Percentiles rank a stretch among this genome's conserved stretches.
phyloP scores from a whole-genome alignment of 441 rosid genomes.

The Metrosideros polymorpha region DNA sequence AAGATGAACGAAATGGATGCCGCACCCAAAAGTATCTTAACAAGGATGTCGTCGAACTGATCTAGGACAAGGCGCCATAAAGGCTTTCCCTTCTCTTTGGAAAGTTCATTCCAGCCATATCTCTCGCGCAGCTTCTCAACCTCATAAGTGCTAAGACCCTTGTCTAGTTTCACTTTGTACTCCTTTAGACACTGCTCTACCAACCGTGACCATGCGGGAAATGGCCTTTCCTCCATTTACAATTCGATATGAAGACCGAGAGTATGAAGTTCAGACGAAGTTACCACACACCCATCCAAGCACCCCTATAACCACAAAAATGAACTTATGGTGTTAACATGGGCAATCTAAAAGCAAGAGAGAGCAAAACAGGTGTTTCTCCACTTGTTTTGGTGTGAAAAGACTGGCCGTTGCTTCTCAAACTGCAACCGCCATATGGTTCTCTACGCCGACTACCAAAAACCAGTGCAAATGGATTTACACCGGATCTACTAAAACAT shows the following conservation, averaged over 20 bases:
- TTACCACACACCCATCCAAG: background rate
- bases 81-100: constrained; percentile 76
- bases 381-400: background rate
- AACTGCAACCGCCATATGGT: background rate
- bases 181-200: constrained; percentile 65
- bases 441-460: background rate
- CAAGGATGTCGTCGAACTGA: constrained; percentile 82
- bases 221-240: constrained; percentile 45
- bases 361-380: background rate
- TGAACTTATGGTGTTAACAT: background rate
- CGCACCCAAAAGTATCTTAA: constrained; percentile 78
- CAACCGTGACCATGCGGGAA: constrained; percentile 69
- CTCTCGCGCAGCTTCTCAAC: constrained; percentile 57
- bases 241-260: background rate
- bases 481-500: background rate
- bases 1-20: constrained; percentile 70
- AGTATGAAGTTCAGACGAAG: background rate
- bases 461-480: background rate
- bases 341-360: background rate
- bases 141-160: constrained; percentile 48
- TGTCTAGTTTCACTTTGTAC: constrained; percentile 51
- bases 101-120: constrained; percentile 79
- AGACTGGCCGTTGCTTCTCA: background rate
- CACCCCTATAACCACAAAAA: background rate
- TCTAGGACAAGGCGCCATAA: constrained; percentile 66